Base-by-base conservation (phyloP, 2,329 filamentous ascomycete genomes). In the Bipolaris oryzae region DNA sequence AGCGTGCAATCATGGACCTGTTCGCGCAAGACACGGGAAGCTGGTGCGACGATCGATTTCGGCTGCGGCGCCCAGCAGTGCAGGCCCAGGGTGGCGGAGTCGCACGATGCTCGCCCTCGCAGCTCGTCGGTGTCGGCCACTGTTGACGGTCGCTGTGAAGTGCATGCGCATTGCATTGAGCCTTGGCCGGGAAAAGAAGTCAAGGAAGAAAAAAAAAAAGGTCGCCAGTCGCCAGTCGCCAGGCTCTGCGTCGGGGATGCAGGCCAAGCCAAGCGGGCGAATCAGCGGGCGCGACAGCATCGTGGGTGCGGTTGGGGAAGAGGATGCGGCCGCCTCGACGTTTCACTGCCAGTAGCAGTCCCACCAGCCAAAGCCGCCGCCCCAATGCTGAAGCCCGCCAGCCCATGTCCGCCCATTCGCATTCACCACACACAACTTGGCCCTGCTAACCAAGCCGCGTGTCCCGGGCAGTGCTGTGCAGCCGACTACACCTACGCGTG, bases 21-120 rank as follows among this genome's bases (percentile, higher is more conserved):
- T 41, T 41, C 38, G 11, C 38, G 38, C 38, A 41, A 48, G 56
- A 55, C 37, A 44, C 56, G 53, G 37, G 31, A 43, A 33, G 20
- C 42, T 46, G 52, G 56, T 46, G 45, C 46, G 45, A 42, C 52
- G 52, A 54, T 54, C 52, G 46, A 53, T 53, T 53, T 46, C 51
- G 43, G 51, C n/a, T 53, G 44, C 51, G 43, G 43, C 43, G 18
- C 43, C 25, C 28, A 20, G 34, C 25, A 9, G 21, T 25, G 20
- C 44, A 37, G 44, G 44, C 31, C 15, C 45, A 41, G 38, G 11
- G n/a, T 7, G n/a, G 34, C 34, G 34, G 34, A 16, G 13, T 15
- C 33, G 10, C 18, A 11, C 10, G 7, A 9, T 39, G 7, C 23
- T 25, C 23, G 23, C 7, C 23, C 23, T 25, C 23, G 23, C 23